A percentile compares a stretch with the other conserved stretches of the same genome.
phyloP scores from a whole-genome alignment of 306 rosid genomes.

The Cajanus cajan region DNA sequence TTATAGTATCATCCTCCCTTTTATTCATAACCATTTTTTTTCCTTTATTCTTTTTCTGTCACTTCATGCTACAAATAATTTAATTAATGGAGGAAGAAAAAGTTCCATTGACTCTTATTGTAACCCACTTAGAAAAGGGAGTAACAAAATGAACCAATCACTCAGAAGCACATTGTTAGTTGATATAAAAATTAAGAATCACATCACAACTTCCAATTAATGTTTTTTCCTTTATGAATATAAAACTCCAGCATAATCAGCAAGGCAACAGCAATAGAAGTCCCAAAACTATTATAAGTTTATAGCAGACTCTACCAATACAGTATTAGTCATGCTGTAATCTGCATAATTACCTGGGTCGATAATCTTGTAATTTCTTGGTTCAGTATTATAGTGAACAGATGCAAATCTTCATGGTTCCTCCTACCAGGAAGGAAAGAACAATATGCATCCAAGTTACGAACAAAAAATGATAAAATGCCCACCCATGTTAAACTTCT shows the following conservation, averaged over 20 bases:
- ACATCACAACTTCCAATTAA: neutral
- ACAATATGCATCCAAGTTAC: slow-evolving; percentile 17
- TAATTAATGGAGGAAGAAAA: no score
- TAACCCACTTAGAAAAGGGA: neutral
- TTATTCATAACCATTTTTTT: no score
- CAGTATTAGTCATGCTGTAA: neutral
- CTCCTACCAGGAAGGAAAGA: slow-evolving; percentile 57
- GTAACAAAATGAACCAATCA: neutral
- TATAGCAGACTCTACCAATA: neutral
- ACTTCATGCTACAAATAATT: no score
- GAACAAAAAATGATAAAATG: neutral
- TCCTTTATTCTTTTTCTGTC: no score
- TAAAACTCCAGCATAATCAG: neutral
- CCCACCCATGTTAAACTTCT: slow-evolving; percentile 14
- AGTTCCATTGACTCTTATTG: neutral
- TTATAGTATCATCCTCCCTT: no score
- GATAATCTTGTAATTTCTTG: slow-evolving; percentile 91
- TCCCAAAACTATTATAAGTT: neutral
- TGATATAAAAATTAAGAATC: neutral
- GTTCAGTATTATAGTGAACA: slow-evolving; percentile 70
- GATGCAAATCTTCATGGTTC: slow-evolving; percentile 82
- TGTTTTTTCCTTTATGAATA: neutral
- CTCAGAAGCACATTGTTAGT: neutral
- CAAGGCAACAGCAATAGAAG: neutral
- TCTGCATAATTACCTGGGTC: slow-evolving; percentile 58